These are phyloP conservation scores for Candida vartiovaarae DNA, from an alignment of 805 yeast genomes.

Conservation along the genomic window DNA sequence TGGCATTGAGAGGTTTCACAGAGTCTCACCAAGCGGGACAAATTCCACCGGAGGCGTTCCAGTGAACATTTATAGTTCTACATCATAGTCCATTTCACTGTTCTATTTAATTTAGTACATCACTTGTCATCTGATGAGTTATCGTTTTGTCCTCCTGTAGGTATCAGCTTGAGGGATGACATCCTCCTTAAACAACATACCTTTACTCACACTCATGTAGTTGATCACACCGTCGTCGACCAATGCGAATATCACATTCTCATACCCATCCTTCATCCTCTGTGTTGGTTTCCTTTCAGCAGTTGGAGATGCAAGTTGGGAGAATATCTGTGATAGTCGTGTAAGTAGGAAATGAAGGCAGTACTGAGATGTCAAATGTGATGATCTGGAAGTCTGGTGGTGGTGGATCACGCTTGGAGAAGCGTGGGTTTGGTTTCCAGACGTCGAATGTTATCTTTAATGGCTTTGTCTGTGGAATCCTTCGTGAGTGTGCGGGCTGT, in stretches of 20 bases:
- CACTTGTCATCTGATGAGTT: background rate
- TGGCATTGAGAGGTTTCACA: conserved; percentile 64
- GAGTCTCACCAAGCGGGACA: conserved; percentile 37
- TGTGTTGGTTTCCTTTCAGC: conserved; percentile 12
- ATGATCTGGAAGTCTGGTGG: conserved; percentile 69
- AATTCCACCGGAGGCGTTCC: conserved; percentile 25
- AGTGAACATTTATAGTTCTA: conserved; percentile 1
- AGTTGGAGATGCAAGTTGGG: conserved; percentile 7
- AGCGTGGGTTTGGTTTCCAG: conserved; percentile 77
- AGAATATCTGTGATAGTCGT: conserved; percentile 29
- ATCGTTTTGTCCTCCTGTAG: background rate
- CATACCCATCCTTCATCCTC: conserved; percentile 44
- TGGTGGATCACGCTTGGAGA: conserved; percentile 64
- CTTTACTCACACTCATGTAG: conserved; percentile 47
- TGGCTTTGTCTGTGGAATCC: conserved; percentile 9
- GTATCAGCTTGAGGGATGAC: conserved; percentile 13
- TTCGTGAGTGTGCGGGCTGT: conserved; percentile 12
- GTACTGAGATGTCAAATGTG: conserved; percentile 44
- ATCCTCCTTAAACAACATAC: conserved; percentile 37
- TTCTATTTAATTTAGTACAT: too few relatives aligned
- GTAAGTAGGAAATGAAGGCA: conserved; percentile 39
- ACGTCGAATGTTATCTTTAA: conserved; percentile 43
- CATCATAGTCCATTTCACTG: too few relatives aligned
- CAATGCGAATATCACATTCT: conserved; percentile 51
- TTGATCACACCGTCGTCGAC: conserved; percentile 72